phyloP scores from a whole-genome alignment of 768 basidiomycete species.

The Epithele typhae region DNA sequence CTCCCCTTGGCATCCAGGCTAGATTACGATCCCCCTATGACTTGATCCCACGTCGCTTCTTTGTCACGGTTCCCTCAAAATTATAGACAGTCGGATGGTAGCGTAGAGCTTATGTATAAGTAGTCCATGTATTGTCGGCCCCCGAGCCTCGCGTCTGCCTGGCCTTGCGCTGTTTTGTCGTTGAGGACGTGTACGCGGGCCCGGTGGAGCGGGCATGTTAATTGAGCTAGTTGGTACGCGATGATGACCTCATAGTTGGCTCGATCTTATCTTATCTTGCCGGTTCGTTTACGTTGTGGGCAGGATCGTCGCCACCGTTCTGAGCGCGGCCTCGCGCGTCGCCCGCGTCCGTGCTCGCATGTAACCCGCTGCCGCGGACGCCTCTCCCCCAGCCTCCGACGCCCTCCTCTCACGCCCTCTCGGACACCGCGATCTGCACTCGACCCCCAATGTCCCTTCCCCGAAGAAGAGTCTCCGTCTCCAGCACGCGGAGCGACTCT shows the following conservation, averaged over 20 bases:
- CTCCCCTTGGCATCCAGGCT: background rate
- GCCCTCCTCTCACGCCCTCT: background rate
- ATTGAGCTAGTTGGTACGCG: constrained; percentile 3
- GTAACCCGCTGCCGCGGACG: constrained; percentile 4
- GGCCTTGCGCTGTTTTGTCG: background rate
- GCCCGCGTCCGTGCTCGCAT: constrained; percentile 10
- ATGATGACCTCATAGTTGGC: constrained; percentile 9
- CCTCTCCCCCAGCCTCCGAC: background rate
- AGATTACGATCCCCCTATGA: background rate
- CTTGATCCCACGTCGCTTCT: too few relatives aligned
- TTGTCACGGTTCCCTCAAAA: background rate
- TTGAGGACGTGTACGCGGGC: background rate
- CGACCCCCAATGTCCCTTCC: background rate
- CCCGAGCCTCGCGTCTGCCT: background rate
- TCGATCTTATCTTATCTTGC: constrained; percentile 17
- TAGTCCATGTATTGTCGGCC: background rate
- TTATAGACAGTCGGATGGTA: constrained; percentile 11
- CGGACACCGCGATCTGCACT: background rate
- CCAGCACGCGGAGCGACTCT: constrained; percentile 22
- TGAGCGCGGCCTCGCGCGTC: constrained; percentile 1
- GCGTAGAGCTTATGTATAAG: constrained; percentile 12
- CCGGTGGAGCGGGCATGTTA: background rate
- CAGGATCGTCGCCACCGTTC: constrained; percentile 1
- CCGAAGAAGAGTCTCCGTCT: constrained; percentile 28
- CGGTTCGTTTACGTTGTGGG: constrained; percentile 7